A percentile compares a stretch with the other conserved stretches of the same genome.
These are phyloP conservation scores for Scalesia atractyloides DNA, from an alignment of 129 eudicot genomes.

Conservation along the genomic window DNA sequence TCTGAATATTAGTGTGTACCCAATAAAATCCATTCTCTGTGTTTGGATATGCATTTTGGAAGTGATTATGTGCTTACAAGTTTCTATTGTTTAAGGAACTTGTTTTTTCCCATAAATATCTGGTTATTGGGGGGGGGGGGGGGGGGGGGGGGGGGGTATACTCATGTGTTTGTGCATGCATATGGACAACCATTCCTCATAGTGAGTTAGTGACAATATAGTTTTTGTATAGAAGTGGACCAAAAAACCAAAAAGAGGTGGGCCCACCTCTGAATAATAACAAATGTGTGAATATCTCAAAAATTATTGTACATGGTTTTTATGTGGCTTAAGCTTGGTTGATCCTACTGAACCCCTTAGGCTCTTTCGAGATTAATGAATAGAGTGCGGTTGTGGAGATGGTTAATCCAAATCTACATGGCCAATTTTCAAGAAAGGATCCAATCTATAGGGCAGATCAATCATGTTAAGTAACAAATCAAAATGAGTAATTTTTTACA, in stretches of 20 bases:
- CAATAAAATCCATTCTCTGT: too few relatives aligned
- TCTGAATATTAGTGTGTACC: too few relatives aligned
- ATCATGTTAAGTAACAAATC: neutral
- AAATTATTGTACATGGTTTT: too few relatives aligned
- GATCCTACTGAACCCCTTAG: constrained; percentile 29
- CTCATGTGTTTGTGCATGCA: neutral
- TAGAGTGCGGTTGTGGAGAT: constrained; percentile 74
- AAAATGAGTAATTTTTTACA: neutral
- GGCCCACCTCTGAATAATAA: neutral
- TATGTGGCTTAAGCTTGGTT: neutral
- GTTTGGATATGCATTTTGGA: too few relatives aligned
- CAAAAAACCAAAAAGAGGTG: neutral
- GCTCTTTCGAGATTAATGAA: constrained; percentile 88
- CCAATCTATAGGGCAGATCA: constrained; percentile 53
- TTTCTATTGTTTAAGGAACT: neutral
- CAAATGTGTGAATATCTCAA: neutral
- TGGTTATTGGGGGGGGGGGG: too few relatives aligned
- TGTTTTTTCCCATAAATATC: too few relatives aligned
- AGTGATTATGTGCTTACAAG: neutral
- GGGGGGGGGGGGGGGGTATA: constrained; percentile 16
- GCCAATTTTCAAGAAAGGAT: constrained; percentile 70
- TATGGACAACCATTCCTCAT: neutral
- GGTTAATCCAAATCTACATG: constrained; percentile 74
- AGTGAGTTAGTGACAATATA: neutral
- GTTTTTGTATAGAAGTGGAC: neutral